Evolutionary conservation across 176 grass and related monocot genomes (phyloP), one percentile per base, ranked within the genome.

Genomic region (Poa pratensis): DNA sequence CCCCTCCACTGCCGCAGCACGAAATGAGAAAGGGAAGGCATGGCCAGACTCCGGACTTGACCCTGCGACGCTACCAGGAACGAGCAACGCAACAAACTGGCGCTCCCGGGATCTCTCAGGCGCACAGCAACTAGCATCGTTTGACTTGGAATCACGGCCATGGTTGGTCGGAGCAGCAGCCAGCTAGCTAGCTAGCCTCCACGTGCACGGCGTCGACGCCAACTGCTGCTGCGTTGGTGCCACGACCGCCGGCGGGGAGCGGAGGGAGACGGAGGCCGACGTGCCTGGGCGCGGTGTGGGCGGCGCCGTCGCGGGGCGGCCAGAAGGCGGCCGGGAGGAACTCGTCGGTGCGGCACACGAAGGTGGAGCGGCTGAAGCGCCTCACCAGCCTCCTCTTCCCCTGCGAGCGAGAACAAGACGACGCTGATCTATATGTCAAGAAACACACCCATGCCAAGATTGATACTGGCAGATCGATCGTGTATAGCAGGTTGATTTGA

Each of bases 241-340:
- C 34, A 20, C 5, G 20, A 19, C 2, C 20, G 2, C 20, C 43
- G n/a, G n/a, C n/a, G n/a, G n/a, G n/a, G n/a, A 45, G 32, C 22
- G 80, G 66, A 10, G 68, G 68, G 5, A 61, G 10, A 2, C 69
- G 81, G 4, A 28, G 27, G 81, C 81, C 81, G 81, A 83, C 26
- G 18, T 39, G 9, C 30, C 16, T 34, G 35, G 28, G 59, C 12
- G 5, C 1, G 45, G 79, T 5, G 43, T 27, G 37, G 76, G 49
- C 54, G 7, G 75, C 72, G n/a, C 94, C 94, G 77, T 92, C 78
- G 20, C 89, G 87, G 6, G 94, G 79, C 64, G 91, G 87, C 19
- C 70, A 62, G 73, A 94, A 89, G 27, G 82, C 18, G n/a, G 85
- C 94, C 3, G 94, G 94, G 35, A 91, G 85, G 85, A 64, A 90